Base-by-base conservation (phyloP, 2,329 filamentous ascomycete species). In the Alternaria brassicicola region DNA sequence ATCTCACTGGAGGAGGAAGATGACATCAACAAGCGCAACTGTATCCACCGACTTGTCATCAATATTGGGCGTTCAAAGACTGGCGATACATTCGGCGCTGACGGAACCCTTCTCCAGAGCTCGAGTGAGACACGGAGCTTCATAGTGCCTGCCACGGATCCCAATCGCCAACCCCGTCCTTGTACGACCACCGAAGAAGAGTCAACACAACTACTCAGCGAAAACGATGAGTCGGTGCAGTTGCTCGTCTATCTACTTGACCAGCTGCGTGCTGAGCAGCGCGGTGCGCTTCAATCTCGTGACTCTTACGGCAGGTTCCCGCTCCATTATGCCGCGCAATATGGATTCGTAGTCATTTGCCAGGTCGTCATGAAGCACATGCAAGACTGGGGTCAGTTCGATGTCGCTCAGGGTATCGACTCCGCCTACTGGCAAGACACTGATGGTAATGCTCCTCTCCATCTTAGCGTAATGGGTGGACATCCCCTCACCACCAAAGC, bases 11-110 rank as follows among this genome's bases (percentile, higher is more conserved):
- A 96, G 48, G 93, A 97, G 72, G 86, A 90, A 2, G 91, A 96
- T 66, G 95, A 98, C 72, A 92, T 99, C 73, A 97, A 98, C 78
- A 89, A 90, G 69, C 89, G 95, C 12, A 99, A 97, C 74, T 95
- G 92, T 74, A 87, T 99, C 47, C 95, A 99, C 75, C 89, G 95
- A 8, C 83, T 98, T 2, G 90, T 99, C 39, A 96, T 98, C 59
- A 89, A 93, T 19, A 96, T 97, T 67, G 93, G 94, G 17, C 88
- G 94, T 47, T 88, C 89, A 12, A 85, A 88, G 66, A 83, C 85
- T 13, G 83, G 84, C 8, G 82, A 83, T 33, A 79, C 80, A 46
- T 69, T 65, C 42, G 72, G 65, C 48, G 72, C 63, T n/a, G 85
- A 86, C 0, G 83, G 84, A 19, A 79, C 85, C 35, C 84, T 78